phyloP scores from a whole-genome alignment of 139 green algal genomes.

The Coelastrella sp. region DNA sequence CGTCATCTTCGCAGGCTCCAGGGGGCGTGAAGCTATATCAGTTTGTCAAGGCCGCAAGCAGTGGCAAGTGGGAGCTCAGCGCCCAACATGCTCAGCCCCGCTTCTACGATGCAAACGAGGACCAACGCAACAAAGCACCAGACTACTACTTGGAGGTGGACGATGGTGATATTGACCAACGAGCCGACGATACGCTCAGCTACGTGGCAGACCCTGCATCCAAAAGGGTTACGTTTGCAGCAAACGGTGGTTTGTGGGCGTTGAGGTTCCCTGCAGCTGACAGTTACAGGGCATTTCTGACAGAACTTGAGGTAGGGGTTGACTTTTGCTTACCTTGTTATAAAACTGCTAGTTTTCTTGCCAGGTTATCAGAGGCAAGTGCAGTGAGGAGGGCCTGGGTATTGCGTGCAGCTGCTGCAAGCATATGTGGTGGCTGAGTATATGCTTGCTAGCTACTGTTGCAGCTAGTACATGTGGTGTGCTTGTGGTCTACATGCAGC shows the following conservation, averaged over 20 bases:
- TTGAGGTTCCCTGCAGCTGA: conserved; percentile 65
- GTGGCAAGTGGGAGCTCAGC: conserved; percentile 72
- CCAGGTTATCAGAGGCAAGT: no score
- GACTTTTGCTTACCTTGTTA: no score
- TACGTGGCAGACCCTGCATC: conserved; percentile 60
- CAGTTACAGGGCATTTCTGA: conserved; percentile 63
- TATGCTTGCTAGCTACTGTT: no score
- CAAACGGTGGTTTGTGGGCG: conserved; percentile 67
- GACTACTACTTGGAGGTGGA: conserved; percentile 71
- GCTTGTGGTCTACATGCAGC: no score
- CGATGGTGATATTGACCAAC: conserved; percentile 63
- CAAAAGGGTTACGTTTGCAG: conserved; percentile 73
- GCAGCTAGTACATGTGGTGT: no score
- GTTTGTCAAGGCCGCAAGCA: conserved; percentile 59
- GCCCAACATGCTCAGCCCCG: conserved; percentile 49
- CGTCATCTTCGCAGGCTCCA: neutral
- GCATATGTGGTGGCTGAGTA: no score
- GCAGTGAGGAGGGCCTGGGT: no score
- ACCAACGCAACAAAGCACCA: conserved; percentile 51
- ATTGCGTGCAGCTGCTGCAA: no score
- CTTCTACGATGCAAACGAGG: conserved; percentile 85
- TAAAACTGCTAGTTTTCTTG: no score
- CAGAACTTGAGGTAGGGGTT: conserved; percentile 52
- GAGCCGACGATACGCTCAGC: conserved; percentile 55
- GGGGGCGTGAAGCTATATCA: conserved; percentile 68